Evolutionary conservation across 306 rosid species (phyloP), one percentile per base, ranked within the genome.

Genomic region (peach (Prunus persica)): DNA sequence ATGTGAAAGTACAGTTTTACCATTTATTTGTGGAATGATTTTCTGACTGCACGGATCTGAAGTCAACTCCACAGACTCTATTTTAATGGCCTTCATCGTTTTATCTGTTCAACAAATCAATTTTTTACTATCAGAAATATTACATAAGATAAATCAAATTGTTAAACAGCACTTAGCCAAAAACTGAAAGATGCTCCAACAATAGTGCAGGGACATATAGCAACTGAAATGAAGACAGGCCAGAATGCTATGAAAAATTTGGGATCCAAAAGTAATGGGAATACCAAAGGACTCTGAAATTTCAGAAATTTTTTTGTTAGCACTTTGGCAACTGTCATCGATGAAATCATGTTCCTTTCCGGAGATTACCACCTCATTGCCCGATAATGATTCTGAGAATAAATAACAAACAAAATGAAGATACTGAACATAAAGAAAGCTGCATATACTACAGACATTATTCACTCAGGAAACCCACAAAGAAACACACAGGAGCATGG

Each of bases 101-200:
- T 80, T 58, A 66, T 76, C 93, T 87, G 89, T 79, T 83, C 14
- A 78, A 74, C 54, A 66, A 32, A 52, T 22, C 22, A 72, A 65
- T 14, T 38, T 41, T 51, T 38, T 38, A 38, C 7, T 1, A 60
- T 79, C 60, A 76, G 55, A 71, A 47, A 55, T 43, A 71, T 38
- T 54, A 67, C 45, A 57, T 20, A 0, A 28, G 50, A 74, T 60
- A 51, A 16, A 38, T 78, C 27, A 41, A 56, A 60, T 7, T n/a
- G n/a, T n/a, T n/a, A n/a, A n/a, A n/a, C n/a, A n/a, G 32, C 32
- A 18, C 34, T 80, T 67, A 38, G 11, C 25, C 28, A 25, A 50
- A 56, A 67, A 34, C 8, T 20, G 66, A 43, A 11, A 2, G 22
- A 19, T 61, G 30, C 38, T 62, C 65, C 63, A 34, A 18, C 11